Evolutionary conservation across 352 stramenopile species (phyloP).

Genomic region (Pythium oligandrum): DNA sequence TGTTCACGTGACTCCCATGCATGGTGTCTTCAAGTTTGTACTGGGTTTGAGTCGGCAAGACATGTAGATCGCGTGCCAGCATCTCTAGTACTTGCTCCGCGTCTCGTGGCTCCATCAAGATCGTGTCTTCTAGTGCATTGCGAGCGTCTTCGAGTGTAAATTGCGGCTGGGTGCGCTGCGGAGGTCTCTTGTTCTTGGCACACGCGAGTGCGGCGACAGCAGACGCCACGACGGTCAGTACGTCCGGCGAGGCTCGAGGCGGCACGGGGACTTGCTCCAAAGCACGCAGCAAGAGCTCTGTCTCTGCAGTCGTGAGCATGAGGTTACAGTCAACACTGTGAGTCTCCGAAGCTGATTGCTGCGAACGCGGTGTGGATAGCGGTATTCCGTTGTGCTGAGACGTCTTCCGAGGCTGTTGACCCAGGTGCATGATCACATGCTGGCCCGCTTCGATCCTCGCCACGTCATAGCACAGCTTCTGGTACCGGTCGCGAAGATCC

Average conservation of each 20-base stretch:
- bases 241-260: constrained; percentile 27
- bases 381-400: background rate
- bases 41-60: background rate
- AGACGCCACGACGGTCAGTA: constrained; percentile 49
- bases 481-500: constrained; percentile 59
- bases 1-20: too few relatives aligned
- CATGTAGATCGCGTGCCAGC: constrained; percentile 8
- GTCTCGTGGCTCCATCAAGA: constrained; percentile 9
- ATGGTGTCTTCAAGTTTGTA: background rate
- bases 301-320: constrained; percentile 48
- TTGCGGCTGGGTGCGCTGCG: constrained; percentile 25
- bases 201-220: constrained; percentile 54
- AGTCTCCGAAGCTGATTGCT: background rate
- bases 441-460: constrained; percentile 62
- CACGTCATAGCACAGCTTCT: constrained; percentile 75
- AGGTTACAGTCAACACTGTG: constrained; percentile 42
- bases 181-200: constrained; percentile 31
- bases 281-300: constrained; percentile 38
- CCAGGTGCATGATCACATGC: constrained; percentile 56
- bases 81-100: constrained; percentile 9
- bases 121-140: constrained; percentile 3
- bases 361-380: background rate
- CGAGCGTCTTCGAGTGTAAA: constrained; percentile 44
- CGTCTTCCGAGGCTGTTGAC: constrained; percentile 21
- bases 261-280: constrained; percentile 54